Conservation (phyloP, 1,139 yeast species). For the Geotrichum fermentans region DNA sequence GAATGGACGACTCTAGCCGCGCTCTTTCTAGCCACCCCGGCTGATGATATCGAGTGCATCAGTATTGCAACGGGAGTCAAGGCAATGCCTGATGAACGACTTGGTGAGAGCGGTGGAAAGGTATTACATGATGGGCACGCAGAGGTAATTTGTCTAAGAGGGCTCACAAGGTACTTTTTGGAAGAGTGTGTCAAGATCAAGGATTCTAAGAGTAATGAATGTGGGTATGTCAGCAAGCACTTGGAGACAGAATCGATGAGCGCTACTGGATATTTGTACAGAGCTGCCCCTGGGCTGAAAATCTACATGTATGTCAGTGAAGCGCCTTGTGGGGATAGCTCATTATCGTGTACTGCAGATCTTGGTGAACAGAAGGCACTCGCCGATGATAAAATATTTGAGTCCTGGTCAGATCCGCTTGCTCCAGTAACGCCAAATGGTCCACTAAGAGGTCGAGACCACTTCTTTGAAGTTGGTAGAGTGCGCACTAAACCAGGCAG, state of each 20-base stretch:
- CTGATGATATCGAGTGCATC: slow-evolving; percentile 34
- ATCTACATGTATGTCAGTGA: slow-evolving; percentile 68
- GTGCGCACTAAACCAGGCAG: slow-evolving; percentile 93
- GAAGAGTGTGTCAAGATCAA: slow-evolving; percentile 36
- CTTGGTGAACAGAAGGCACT: slow-evolving; percentile 24
- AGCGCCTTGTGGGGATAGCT: slow-evolving; percentile 90
- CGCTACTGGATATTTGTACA: slow-evolving; percentile 25
- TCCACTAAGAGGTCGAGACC: slow-evolving; percentile 60
- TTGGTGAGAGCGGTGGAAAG: slow-evolving; percentile 44
- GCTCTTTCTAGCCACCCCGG: slow-evolving; percentile 47
- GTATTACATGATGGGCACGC: slow-evolving; percentile 88
- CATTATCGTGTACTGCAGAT: slow-evolving; percentile 44
- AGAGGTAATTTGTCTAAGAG: slow-evolving; percentile 66
- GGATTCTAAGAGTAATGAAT: background rate
- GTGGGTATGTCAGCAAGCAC: background rate
- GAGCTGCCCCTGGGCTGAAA: slow-evolving; percentile 37
- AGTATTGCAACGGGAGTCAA: slow-evolving; percentile 80
- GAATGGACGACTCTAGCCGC: slow-evolving; percentile 90
- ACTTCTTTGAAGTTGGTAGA: slow-evolving; percentile 52
- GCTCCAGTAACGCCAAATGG: slow-evolving; percentile 30
- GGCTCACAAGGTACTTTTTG: slow-evolving; percentile 50
- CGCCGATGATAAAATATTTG: slow-evolving; percentile 27
- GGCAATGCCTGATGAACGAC: slow-evolving; percentile 52
- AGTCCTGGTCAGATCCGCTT: slow-evolving; percentile 28
- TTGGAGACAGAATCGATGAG: background rate